Evolutionary conservation across 371 early-diverging fungal species (phyloP), one percentile per base, ranked within the genome.

Genomic region (Lichtheimia corymbifera): DNA sequence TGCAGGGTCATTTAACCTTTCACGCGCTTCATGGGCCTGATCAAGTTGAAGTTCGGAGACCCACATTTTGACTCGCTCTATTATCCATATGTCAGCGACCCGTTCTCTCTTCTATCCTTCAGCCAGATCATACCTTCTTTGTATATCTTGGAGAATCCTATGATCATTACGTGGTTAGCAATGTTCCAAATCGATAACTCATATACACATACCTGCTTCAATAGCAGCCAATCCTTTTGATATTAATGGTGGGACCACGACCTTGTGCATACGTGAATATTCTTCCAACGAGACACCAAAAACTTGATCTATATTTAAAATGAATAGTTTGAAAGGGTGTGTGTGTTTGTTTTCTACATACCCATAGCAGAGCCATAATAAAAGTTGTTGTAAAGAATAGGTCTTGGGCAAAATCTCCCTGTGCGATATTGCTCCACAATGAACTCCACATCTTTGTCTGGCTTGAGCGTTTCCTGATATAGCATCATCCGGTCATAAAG

Each of bases 201-300:
- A 22, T 22, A 22, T 22, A 35, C 52, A 59, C 72, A 58, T 60
- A 73, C 77, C 71, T 44, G 64, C 62, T 63, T 77, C 80, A 65
- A 80, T 71, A 4, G 66, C 67, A 17, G 58, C 52, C n/a, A 80
- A 43, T 5, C 71, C 71, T 74, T 87, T 77, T 45, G 83, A 74
- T 4, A 88, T 82, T 9, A 91, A 58, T 55, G 77, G 80, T 30
- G 91, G 91, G 2, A 88, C 78, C 50, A 70, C 66, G 54, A 78
- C 73, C 49, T 80, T 73, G 51, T 86, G 81, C 43, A 79, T 70
- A 42, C 77, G 71, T 44, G 83, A 77, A 61, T 86, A 77, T 56
- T 88, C 86, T 30, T 88, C 90, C 53, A 91, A 76, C 30, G 86
- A 65, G 50, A 89, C 85, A 30, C 91, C 91, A 76, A 90, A 91